A percentile compares a stretch with the other conserved stretches of the same genome.
phyloP scores from a whole-genome alignment of 257 asterid species.

The Ehretia macrophylla region DNA sequence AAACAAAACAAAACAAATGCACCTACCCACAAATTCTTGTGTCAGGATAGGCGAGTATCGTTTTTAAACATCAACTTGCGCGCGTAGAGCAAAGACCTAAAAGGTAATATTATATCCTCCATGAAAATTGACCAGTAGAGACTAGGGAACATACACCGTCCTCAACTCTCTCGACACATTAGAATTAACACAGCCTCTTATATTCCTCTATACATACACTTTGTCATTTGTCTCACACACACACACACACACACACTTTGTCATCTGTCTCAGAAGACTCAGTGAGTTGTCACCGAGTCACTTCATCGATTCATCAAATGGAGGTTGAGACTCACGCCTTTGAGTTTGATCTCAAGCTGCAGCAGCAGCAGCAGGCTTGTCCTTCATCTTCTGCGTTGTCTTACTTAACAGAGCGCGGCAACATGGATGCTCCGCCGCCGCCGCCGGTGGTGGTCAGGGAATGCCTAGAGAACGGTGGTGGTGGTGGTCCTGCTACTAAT shows the following conservation, averaged over 20 bases:
- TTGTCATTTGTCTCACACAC: no score
- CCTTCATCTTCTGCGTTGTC: constrained; percentile 13
- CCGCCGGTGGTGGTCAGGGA: constrained; percentile 2
- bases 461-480: constrained; percentile 5
- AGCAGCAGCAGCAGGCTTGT: constrained; percentile 4
- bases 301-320: constrained; percentile 15
- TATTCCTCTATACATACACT: no score
- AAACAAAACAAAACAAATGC: no score
- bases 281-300: constrained; percentile 11
- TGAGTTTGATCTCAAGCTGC: constrained; percentile 32
- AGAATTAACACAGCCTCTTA: neutral
- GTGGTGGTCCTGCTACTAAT: neutral
- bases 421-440: constrained; percentile 14
- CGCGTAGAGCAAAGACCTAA: no score
- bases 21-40: no score
- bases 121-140: no score
- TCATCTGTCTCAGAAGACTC: neutral
- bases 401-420: constrained; percentile 6
- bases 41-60: no score
- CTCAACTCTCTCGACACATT: neutral
- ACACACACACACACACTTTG: neutral
- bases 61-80: no score
- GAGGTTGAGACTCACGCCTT: constrained; percentile 52
- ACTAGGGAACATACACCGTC: neutral
- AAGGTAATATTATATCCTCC: no score